A percentile compares a stretch with the other conserved stretches of the same genome.
Conservation (phyloP, 257 asterid species). For the Verbena officinalis region DNA sequence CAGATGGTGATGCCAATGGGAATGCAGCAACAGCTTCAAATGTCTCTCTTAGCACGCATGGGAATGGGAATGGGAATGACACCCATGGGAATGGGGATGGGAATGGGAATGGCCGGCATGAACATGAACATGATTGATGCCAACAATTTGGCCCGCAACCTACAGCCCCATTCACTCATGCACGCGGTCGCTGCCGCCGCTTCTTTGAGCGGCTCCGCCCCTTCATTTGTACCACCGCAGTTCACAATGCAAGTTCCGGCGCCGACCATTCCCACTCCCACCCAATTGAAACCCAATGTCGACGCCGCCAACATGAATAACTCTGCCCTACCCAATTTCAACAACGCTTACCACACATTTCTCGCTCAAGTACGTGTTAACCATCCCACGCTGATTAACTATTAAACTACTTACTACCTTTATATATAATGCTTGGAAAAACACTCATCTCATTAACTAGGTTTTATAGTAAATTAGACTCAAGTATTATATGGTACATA, state of each 20-base stretch:
- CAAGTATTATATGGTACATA: too few relatives aligned
- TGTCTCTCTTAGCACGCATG: constrained; percentile 66
- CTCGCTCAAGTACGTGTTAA: constrained; percentile 57
- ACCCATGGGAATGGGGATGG: constrained; percentile 26
- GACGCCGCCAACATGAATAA: constrained; percentile 13
- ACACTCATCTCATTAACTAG: too few relatives aligned
- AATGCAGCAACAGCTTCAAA: constrained; percentile 66
- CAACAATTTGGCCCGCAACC: constrained; percentile 36
- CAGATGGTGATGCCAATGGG: constrained; percentile 59
- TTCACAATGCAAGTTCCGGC: constrained; percentile 31
- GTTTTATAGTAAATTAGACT: too few relatives aligned
- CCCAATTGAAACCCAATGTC: constrained; percentile 27
- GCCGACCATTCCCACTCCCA: constrained; percentile 21
- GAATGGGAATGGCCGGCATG: constrained; percentile 43
- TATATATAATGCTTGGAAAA: too few relatives aligned
- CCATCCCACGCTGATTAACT: too few relatives aligned
- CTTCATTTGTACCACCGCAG: constrained; percentile 43
- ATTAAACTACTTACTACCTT: too few relatives aligned
- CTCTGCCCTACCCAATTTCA: constrained; percentile 29
- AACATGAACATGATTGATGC: constrained; percentile 55
- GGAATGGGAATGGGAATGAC: constrained; percentile 40
- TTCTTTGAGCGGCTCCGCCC: constrained; percentile 23
- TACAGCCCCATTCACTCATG: constrained; percentile 28
- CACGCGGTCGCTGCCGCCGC: constrained; percentile 32
- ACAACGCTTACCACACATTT: constrained; percentile 45